Evolutionary conservation across 805 yeast species (phyloP), one percentile per base, ranked within the genome.

Genomic region (Suhomyces sp.): DNA sequence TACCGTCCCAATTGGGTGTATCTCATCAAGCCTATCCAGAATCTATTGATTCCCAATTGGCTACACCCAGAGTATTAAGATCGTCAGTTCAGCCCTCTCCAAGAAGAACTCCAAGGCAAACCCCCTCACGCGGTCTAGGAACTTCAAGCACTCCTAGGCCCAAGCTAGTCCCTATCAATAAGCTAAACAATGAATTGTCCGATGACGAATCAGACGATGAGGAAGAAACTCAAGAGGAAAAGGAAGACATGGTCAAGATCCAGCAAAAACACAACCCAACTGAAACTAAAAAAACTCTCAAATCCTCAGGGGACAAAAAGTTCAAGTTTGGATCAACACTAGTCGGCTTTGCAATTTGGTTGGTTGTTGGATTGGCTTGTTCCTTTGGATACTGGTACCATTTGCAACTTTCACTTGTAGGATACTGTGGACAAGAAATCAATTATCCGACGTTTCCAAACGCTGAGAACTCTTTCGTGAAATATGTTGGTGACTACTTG

Each of bases 361-460:
- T 78, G 2, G 35, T 69, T 0, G 56, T 71, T 8, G 71, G 77
- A 0, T 58, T 80, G 5, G 41, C 22, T 37, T 37, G 41, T 37
- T 9, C 22, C 21, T 73, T 76, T 57, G 76, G 74, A 0, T 68
- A 78, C 49, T 82, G 89, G 86, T 86, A 85, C 67, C 72, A 87
- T 45, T 85, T 85, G 53, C 86, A 87, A 62, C 76, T 80, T 40
- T 59, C 79, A 12, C 69, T 80, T 31, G 76, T 82, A 41, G 97
- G 97, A 0, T 90, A 82, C 65, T 90, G 97, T 72, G 91, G 91
- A 0, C 69, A 76, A 31, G 87, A 85, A 59, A 70, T 82, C 12
- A 51, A 73, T 54, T 67, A 69, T 46, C 76, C 78, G 17, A 73
- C 79, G 5, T 67, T 80, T 47, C 71, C 73, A 0, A 46, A 56